phyloP scores from a whole-genome alignment of 2,329 filamentous ascomycete genomes.

The Xylaria digitata region DNA sequence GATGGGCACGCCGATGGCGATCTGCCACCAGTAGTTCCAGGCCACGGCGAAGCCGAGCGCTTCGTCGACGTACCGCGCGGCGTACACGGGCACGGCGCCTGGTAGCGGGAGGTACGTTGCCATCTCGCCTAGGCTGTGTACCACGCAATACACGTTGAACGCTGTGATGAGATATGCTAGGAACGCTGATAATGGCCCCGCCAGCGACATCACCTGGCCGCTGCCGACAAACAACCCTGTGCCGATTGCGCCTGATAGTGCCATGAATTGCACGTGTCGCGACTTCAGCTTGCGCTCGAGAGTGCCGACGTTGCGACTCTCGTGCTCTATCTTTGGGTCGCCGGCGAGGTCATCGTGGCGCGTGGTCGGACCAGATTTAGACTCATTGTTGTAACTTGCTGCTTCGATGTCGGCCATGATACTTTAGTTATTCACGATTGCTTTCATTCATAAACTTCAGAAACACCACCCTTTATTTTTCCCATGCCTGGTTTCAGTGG shows the following conservation, averaged over 20 bases:
- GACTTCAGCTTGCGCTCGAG: constrained; percentile 55
- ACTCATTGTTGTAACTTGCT: constrained; percentile 29
- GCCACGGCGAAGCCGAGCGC: constrained; percentile 61
- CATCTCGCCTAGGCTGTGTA: constrained; percentile 66
- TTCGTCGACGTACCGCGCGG: constrained; percentile 60
- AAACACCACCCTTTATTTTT: not conserved
- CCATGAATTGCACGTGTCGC: constrained; percentile 59
- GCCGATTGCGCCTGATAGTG: constrained; percentile 60
- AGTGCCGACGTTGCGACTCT: constrained; percentile 50
- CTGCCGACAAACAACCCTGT: constrained; percentile 59
- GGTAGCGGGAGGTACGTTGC: constrained; percentile 70
- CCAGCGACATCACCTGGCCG: constrained; percentile 57
- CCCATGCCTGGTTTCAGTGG: not conserved
- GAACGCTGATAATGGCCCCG: constrained; percentile 56
- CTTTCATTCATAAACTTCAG: not conserved
- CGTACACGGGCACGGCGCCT: constrained; percentile 63
- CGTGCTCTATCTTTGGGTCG: constrained; percentile 44
- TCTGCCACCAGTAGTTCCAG: constrained; percentile 65
- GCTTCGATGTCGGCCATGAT: constrained; percentile 45
- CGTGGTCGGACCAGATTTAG: constrained; percentile 25
- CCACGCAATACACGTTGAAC: constrained; percentile 61
- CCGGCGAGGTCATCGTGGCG: constrained; percentile 37
- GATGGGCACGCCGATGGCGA: constrained; percentile 61
- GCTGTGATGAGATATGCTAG: constrained; percentile 58
- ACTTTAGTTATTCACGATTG: not conserved